A percentile compares a stretch with the other conserved stretches of the same genome.
These are phyloP conservation scores for Naganishia vaughanmartiniae DNA, from an alignment of 768 basidiomycete species.

Conservation along the genomic window DNA sequence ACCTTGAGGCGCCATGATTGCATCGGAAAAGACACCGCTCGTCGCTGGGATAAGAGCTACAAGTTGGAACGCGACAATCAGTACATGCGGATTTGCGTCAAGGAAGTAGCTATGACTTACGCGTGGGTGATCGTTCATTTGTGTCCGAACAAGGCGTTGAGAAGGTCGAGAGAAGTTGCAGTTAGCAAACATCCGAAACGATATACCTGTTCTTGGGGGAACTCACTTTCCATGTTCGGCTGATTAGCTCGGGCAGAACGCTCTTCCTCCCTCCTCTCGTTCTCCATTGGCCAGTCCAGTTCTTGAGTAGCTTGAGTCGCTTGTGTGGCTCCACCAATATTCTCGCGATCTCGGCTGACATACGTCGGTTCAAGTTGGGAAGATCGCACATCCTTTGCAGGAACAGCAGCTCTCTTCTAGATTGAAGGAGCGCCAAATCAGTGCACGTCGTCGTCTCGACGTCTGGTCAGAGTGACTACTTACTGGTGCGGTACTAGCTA, in stretches of 20 bases:
- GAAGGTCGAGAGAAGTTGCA: not conserved
- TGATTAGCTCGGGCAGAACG: not conserved
- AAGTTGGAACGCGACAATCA: not conserved
- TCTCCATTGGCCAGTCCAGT: constrained; percentile 10
- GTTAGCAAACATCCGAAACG: not conserved
- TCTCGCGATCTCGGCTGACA: constrained; percentile 16
- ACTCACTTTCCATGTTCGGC: not conserved
- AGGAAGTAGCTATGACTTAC: not conserved
- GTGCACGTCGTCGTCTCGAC: too few relatives aligned
- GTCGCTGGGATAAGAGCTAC: constrained; percentile 1
- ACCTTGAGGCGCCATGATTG: not conserved
- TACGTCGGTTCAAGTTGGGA: constrained; percentile 20
- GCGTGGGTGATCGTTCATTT: not conserved
- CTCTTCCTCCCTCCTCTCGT: not conserved
- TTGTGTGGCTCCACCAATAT: not conserved
- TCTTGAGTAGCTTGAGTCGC: not conserved
- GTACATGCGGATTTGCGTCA: too few relatives aligned
- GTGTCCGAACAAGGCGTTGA: not conserved
- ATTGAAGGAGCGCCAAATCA: not conserved
- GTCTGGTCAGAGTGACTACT: not conserved
- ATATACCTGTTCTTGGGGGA: not conserved
- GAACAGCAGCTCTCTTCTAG: not conserved
- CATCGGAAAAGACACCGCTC: constrained; percentile 6
- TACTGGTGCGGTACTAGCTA: not conserved
- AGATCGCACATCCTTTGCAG: not conserved